Percentiles rank a stretch among this genome's conserved stretches.
phyloP scores from a whole-genome alignment of 116 monocot genomes.

The Dioscorea cayenensis region DNA sequence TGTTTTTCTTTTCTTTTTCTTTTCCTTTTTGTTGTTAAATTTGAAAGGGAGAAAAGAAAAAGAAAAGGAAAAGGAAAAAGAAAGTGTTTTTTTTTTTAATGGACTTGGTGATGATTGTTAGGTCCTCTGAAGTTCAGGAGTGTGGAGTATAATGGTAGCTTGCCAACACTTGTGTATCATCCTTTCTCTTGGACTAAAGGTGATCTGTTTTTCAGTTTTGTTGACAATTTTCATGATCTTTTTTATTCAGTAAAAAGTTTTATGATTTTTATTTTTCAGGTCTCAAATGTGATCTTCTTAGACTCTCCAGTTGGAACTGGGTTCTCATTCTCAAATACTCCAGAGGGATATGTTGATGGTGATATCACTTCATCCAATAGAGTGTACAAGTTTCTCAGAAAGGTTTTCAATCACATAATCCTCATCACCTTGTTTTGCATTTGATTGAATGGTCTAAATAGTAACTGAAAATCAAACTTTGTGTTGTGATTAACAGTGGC shows the following conservation, averaged over 20 bases:
- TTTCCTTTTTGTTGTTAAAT: too few species aligned
- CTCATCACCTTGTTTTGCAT: too few species aligned
- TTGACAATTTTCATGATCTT: background rate
- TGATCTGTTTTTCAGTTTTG: background rate
- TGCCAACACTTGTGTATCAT: conserved; percentile 29
- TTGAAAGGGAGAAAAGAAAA: too few species aligned
- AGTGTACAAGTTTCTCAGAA: background rate
- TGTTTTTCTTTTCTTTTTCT: too few species aligned
- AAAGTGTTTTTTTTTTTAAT: too few species aligned
- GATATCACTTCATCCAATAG: conserved; percentile 1
- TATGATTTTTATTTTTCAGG: conserved; percentile 5
- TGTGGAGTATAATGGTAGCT: conserved; percentile 5
- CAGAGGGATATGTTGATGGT: conserved; percentile 11
- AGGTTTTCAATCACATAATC: background rate
- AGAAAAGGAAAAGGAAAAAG: too few species aligned
- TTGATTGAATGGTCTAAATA: conserved; percentile 9
- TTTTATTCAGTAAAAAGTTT: background rate
- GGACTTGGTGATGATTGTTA: background rate
- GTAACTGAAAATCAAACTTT: background rate
- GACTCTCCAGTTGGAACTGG: conserved; percentile 38
- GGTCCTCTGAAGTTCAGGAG: conserved; percentile 7
- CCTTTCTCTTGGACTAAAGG: conserved; percentile 49
- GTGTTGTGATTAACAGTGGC: background rate
- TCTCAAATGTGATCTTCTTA: conserved; percentile 32
- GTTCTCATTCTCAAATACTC: conserved; percentile 29